Percentiles rank a stretch among this genome's conserved stretches.
phyloP scores from a whole-genome alignment of 768 basidiomycete genomes.

The Pleurotus salmoneostramineus region DNA sequence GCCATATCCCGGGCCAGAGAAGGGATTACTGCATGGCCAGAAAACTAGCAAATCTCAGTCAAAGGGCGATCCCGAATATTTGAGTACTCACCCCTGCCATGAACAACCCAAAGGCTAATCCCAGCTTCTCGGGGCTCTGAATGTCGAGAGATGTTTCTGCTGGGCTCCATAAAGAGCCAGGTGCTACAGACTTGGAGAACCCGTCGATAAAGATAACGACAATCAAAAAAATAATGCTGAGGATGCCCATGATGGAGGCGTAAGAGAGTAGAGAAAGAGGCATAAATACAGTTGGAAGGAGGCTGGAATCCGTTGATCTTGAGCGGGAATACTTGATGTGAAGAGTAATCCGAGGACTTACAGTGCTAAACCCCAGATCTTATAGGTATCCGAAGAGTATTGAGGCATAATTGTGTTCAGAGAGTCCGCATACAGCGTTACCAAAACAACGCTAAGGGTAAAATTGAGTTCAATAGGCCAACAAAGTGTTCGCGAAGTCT shows the following conservation, averaged over 20 bases:
- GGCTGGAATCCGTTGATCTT: conserved; percentile 32
- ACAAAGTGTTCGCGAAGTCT: not conserved
- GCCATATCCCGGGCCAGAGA: conserved; percentile 87
- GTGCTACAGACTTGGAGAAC: conserved; percentile 60
- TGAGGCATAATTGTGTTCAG: conserved; percentile 68
- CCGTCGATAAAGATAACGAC: conserved; percentile 82
- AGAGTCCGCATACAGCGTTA: conserved; percentile 88
- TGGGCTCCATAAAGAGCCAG: conserved; percentile 80
- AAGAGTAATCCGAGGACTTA: conserved; percentile 27
- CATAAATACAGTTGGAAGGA: conserved; percentile 82
- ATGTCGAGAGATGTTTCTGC: conserved; percentile 63
- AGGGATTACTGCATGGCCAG: conserved; percentile 91
- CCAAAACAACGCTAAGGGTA: conserved; percentile 66
- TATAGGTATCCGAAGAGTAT: conserved; percentile 69
- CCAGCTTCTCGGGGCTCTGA: conserved; percentile 51
- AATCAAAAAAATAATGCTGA: conserved; percentile 74
- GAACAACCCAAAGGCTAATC: conserved; percentile 83
- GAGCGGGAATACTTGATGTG: not conserved
- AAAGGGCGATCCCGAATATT: not conserved
- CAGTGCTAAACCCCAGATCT: conserved; percentile 70
- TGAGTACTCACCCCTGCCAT: conserved; percentile 75
- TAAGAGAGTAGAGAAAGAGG: conserved; percentile 85
- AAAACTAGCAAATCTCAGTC: conserved; percentile 47
- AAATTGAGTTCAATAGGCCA: not conserved
- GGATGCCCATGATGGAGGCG: conserved; percentile 81